Evolutionary conservation across 2,329 filamentous ascomycete genomes (phyloP), one percentile per base, ranked within the genome.

Genomic region (Plectosphaerella sp.): DNA sequence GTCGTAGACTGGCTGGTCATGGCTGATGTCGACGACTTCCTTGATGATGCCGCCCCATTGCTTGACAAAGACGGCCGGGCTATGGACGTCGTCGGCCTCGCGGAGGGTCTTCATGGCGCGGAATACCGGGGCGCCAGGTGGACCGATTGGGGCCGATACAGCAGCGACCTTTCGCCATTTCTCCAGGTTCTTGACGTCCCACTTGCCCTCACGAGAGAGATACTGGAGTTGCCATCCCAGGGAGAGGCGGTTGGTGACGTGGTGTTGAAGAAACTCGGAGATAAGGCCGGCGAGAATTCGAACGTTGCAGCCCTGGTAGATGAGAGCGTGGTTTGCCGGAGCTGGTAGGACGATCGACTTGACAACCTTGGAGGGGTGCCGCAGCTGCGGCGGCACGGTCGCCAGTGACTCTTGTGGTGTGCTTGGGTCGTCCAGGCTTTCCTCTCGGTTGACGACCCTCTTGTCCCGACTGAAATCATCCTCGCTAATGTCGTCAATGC

Each of bases 111-210:
- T 97, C 79, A 97, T 88, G 3, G 91, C 92, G 24, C 89, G 84
- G 65, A 97, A 97, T 5, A 91, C 76, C 14, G 83, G 83, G 0
- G 57, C 57, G 37, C 54, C 63, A 6, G 63, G 49, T 6, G 57
- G 69, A 3, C 81, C 89, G 54, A 97, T 94, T 4, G 87, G 84
- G 2, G 80, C 78, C 0, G 89, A 95, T 1, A 96, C 89, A 0
- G 91, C 88, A 1, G 75, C 70, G 1, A 95, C 88, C 16, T 83
- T 84, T 67, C 89, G 82, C 93, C 93, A 97, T 65, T 97, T 97
- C 54, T 82, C 84, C 11, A 97, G 77, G 63, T 97, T 97, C 72
- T 97, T 97, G 59, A 97, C 91, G 64, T 97, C 93, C 93, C 93
- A 97, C 72, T 97, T 97, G 3, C 92, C 92, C 59, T 91, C 89